A percentile compares a stretch with the other conserved stretches of the same genome.
Conservation (phyloP, 495 filamentous ascomycete genomes). For the Annulohypoxylon stygium region DNA sequence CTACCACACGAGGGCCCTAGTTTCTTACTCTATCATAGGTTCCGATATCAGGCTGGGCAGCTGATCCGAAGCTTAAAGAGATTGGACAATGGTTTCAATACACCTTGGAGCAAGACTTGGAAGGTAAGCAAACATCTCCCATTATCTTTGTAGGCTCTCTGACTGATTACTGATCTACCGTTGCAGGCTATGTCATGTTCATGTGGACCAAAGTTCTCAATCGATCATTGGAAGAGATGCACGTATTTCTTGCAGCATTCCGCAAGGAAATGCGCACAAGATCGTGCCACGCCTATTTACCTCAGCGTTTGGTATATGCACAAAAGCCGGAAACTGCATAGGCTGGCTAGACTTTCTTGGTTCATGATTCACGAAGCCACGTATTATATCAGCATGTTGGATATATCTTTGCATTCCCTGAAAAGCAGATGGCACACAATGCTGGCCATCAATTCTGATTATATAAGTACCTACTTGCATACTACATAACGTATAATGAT, state of each 20-base stretch:
- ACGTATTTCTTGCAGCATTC: conserved; percentile 43
- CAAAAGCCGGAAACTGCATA: conserved; percentile 49
- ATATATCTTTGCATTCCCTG: conserved; percentile 14
- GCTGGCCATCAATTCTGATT: neutral
- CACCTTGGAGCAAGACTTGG: conserved; percentile 48
- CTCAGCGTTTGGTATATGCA: conserved; percentile 49
- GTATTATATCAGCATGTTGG: conserved; percentile 1
- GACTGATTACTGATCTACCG: neutral
- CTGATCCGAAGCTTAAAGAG: conserved; percentile 60
- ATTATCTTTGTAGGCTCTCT: neutral
- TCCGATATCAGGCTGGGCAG: conserved; percentile 62
- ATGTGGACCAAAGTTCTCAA: conserved; percentile 51
- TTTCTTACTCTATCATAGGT: conserved; percentile 35
- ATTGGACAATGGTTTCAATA: conserved; percentile 56
- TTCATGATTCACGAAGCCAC: conserved; percentile 22
- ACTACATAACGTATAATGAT: conserved; percentile 2
- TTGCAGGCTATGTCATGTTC: conserved; percentile 50
- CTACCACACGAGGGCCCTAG: neutral
- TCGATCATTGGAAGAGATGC: conserved; percentile 48
- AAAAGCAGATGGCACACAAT: conserved; percentile 20
- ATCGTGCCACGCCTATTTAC: conserved; percentile 47
- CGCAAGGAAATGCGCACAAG: conserved; percentile 44
- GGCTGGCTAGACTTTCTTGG: neutral
- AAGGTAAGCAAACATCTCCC: conserved; percentile 36
- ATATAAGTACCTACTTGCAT: neutral